Percentiles rank a stretch among this genome's conserved stretches.
Conservation (phyloP, 805 yeast genomes). For the Yarrowia porcina region DNA sequence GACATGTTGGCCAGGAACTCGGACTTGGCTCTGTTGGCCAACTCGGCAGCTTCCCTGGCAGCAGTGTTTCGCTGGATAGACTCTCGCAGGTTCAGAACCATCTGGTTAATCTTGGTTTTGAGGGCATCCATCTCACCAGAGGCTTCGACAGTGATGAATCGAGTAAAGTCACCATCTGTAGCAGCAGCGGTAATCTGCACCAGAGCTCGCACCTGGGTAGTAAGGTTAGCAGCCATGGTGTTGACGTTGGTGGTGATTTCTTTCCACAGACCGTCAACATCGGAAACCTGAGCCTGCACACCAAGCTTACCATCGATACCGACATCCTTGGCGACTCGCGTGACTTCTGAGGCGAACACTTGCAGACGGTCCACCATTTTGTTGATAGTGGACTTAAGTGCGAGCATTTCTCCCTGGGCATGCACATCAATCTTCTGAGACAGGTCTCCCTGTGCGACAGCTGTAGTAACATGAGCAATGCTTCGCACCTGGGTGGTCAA, state of each 20-base stretch:
- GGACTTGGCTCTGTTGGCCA: constrained; percentile 84
- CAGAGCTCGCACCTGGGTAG: constrained; percentile 89
- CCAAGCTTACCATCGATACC: constrained; percentile 93
- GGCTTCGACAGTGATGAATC: constrained; percentile 88
- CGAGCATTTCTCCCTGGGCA: constrained; percentile 87
- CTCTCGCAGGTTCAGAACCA: constrained; percentile 83
- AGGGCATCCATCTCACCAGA: constrained; percentile 78
- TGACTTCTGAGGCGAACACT: constrained; percentile 82
- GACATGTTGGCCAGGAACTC: constrained; percentile 88
- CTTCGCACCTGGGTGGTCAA: constrained; percentile 85
- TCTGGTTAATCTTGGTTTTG: constrained; percentile 60
- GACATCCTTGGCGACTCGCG: constrained; percentile 86
- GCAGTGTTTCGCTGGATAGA: constrained; percentile 89
- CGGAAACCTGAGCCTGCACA: constrained; percentile 85
- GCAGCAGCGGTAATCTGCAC: constrained; percentile 94
- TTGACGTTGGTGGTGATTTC: constrained; percentile 88
- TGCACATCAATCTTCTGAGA: constrained; percentile 82
- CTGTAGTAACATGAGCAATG: constrained; percentile 86
- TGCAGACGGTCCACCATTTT: constrained; percentile 91
- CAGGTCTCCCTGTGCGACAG: constrained; percentile 86
- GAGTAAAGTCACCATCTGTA: constrained; percentile 87
- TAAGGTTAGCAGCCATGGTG: constrained; percentile 90
- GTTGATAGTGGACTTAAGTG: constrained; percentile 79
- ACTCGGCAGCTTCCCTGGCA: constrained; percentile 91
- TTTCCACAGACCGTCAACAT: constrained; percentile 89